These are phyloP conservation scores for Thelephora terrestris DNA, from an alignment of 1,284 basidiomycete genomes.

Conservation along the genomic window DNA sequence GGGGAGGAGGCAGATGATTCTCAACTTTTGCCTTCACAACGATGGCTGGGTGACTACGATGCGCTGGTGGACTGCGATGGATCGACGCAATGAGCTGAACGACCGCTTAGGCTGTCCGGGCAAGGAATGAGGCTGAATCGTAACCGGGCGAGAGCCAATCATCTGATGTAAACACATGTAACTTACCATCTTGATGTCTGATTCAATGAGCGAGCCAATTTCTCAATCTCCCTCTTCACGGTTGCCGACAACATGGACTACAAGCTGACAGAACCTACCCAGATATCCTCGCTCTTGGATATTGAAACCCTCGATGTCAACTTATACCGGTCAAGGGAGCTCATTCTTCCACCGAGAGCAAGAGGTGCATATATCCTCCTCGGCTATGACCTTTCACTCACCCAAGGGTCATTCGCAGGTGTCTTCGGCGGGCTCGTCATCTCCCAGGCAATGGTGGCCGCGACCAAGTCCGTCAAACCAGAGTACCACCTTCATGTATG, in stretches of 20 bases:
- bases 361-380: not conserved
- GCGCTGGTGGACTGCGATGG: no score
- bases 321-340: conserved; percentile 63
- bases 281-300: conserved; percentile 62
- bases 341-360: conserved; percentile 54
- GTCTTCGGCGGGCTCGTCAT: conserved; percentile 91
- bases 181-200: no score
- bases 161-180: no score
- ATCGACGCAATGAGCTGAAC: no score
- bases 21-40: no score
- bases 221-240: not conserved
- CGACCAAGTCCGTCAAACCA: conserved; percentile 63
- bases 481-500: conserved; percentile 64
- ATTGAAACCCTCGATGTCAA: conserved; percentile 72
- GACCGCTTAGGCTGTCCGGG: no score
- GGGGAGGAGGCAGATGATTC: not conserved
- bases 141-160: no score
- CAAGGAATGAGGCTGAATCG: no score
- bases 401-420: conserved; percentile 31
- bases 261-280: conserved; percentile 24
- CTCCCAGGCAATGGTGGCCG: conserved; percentile 75
- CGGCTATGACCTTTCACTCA: not conserved
- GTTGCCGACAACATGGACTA: conserved; percentile 1
- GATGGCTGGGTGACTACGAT: no score
- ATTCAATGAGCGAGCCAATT: no score